Evolutionary conservation across 202 grass and related monocot genomes (phyloP).

Genomic region (Saccharum hybrid): DNA sequence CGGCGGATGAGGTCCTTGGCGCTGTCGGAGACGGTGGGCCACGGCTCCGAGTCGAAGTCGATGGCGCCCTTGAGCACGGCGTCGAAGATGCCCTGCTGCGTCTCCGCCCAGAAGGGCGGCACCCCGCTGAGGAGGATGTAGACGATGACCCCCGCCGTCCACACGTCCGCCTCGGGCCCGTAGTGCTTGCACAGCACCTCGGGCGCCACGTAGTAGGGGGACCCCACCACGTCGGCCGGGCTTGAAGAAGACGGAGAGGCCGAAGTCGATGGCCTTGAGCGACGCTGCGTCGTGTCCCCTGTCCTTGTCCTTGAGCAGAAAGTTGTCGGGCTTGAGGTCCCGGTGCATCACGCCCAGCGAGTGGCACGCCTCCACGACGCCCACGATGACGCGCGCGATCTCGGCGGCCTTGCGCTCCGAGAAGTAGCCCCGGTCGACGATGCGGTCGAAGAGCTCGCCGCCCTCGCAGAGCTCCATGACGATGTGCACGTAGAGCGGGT

Average conservation of each 20-base stretch:
- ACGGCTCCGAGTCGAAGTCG: conserved; percentile 58
- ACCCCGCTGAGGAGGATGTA: conserved; percentile 96
- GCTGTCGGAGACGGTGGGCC: conserved; percentile 53
- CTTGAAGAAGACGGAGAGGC: conserved; percentile 96
- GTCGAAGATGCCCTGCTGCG: conserved; percentile 64
- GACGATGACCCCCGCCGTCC: conserved; percentile 87
- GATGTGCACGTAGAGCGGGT: conserved; percentile 71
- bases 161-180: conserved; percentile 90
- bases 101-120: conserved; percentile 92
- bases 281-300: neutral
- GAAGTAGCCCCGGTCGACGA: conserved; percentile 65
- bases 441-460: conserved; percentile 83
- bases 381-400: conserved; percentile 58
- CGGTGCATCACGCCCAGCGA: conserved; percentile 67
- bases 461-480: conserved; percentile 86
- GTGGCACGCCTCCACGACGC: conserved; percentile 61
- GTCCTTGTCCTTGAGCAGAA: conserved; percentile 50
- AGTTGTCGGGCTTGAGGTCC: conserved; percentile 93
- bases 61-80: conserved; percentile 48
- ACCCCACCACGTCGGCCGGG: conserved; percentile 91
- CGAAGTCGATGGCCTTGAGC: conserved; percentile 95
- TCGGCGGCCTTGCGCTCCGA: conserved; percentile 54
- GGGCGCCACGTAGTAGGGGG: conserved; percentile 86
- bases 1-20: conserved; percentile 59
- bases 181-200: conserved; percentile 92